These are phyloP conservation scores for Rhizomucor miehei DNA, from an alignment of 371 early-diverging fungal genomes.

Conservation along the genomic window DNA sequence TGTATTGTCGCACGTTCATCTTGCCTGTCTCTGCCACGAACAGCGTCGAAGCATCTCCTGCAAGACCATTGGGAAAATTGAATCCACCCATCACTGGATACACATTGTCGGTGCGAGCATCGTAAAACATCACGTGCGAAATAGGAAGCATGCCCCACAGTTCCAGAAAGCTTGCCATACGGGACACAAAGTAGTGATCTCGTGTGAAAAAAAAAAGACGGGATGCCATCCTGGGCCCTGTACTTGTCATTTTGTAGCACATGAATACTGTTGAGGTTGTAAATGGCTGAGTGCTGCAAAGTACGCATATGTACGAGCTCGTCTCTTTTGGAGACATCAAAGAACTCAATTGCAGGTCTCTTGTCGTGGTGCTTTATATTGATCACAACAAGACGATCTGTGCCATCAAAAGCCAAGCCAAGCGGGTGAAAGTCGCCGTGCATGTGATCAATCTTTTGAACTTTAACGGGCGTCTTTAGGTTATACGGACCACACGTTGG, in stretches of 20 bases:
- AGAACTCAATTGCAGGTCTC: conserved; percentile 21
- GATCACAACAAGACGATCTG: conserved; percentile 10
- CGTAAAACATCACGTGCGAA: conserved; percentile 28
- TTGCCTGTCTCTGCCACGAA: conserved; percentile 31
- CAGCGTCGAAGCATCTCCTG: conserved; percentile 25
- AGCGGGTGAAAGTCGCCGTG: conserved; percentile 22
- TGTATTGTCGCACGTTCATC: conserved; percentile 19
- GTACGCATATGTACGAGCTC: conserved; percentile 19
- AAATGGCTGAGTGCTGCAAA: conserved; percentile 19
- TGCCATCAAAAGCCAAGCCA: conserved; percentile 12
- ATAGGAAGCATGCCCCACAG: conserved; percentile 23
- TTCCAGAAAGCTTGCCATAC: conserved; percentile 23
- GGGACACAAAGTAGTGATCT: conserved; percentile 23
- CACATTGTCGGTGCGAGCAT: conserved; percentile 21
- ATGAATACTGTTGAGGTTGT: conserved; percentile 34
- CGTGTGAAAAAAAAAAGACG: conserved; percentile 44
- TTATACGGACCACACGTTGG: too few relatives aligned
- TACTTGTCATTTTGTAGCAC: conserved; percentile 16
- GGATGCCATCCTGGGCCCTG: conserved; percentile 28
- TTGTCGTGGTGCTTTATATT: conserved; percentile 17
- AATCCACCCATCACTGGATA: conserved; percentile 24
- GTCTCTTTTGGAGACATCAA: conserved; percentile 1
- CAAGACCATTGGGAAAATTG: conserved; percentile 36
- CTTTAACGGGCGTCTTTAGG: too few relatives aligned
- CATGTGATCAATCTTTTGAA: too few relatives aligned